These are phyloP conservation scores for Cicer bijugum DNA, from an alignment of 306 rosid genomes.

Conservation along the genomic window DNA sequence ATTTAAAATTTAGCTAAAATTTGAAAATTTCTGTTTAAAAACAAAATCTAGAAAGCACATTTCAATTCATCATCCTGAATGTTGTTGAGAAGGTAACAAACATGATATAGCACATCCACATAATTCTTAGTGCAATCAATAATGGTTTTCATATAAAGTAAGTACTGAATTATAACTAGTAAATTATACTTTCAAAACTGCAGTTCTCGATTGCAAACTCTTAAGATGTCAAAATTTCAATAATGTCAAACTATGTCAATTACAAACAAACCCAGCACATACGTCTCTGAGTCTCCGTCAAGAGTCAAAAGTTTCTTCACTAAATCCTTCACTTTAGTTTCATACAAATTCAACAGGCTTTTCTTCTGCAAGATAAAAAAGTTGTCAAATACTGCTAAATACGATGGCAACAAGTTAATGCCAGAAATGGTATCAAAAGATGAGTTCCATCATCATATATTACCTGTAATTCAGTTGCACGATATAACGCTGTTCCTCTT, in stretches of 20 bases:
- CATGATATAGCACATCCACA: neutral
- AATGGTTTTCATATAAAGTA: slow-evolving; percentile 36
- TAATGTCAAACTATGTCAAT: slow-evolving; percentile 4
- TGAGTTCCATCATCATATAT: slow-evolving; percentile 31
- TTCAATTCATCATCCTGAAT: slow-evolving; percentile 15
- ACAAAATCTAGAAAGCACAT: slow-evolving; percentile 26
- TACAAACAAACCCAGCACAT: slow-evolving; percentile 43
- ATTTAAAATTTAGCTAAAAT: slow-evolving; percentile 7
- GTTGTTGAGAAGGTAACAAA: slow-evolving; percentile 26
- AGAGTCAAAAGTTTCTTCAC: slow-evolving; percentile 72
- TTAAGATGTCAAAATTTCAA: slow-evolving; percentile 22
- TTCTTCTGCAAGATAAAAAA: slow-evolving; percentile 73
- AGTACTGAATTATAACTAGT: slow-evolving; percentile 11
- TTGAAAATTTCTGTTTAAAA: slow-evolving; percentile 32
- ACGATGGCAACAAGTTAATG: slow-evolving; percentile 31
- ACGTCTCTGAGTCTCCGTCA: slow-evolving; percentile 72
- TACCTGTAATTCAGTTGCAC: slow-evolving; percentile 92
- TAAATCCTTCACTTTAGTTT: slow-evolving; percentile 72
- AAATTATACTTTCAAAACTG: slow-evolving; percentile 24
- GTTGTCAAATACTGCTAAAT: slow-evolving; percentile 42
- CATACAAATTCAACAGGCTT: slow-evolving; percentile 67
- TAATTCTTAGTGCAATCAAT: neutral
- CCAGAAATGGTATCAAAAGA: slow-evolving; percentile 33
- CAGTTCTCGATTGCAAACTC: slow-evolving; percentile 24
- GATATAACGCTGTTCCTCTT: slow-evolving; percentile 80